Percentiles rank a stretch among this genome's conserved stretches.
Evolutionary conservation across 352 stramenopile species (phyloP).

Genomic region (Globisporangium emineosum): DNA sequence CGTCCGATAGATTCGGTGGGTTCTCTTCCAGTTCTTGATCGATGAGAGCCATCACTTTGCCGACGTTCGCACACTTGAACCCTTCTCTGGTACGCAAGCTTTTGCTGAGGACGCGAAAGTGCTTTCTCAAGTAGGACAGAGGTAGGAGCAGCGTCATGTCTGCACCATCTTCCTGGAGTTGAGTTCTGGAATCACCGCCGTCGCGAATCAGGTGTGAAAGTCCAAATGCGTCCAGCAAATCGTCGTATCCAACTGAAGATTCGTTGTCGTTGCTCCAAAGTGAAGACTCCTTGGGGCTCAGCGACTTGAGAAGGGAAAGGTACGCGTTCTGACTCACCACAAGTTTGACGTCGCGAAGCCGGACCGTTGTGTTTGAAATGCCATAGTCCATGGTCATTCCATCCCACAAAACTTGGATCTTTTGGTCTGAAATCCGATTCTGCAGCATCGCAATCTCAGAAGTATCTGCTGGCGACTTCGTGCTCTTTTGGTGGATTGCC

Average conservation of each 20-base stretch:
- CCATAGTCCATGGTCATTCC: slow-evolving; percentile 7
- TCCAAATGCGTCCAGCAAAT: neutral
- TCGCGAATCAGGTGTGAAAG: neutral
- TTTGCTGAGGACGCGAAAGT: slow-evolving; percentile 6
- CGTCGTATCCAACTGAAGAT: neutral
- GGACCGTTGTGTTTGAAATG: slow-evolving; percentile 3
- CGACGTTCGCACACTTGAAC: slow-evolving; percentile 2
- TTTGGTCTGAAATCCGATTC: neutral
- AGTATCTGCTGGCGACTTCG: neutral
- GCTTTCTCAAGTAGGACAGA: slow-evolving; percentile 5
- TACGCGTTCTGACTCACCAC: slow-evolving; percentile 3
- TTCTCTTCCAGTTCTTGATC: neutral
- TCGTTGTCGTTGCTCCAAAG: neutral
- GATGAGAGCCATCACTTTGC: neutral
- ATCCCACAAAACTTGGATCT: slow-evolving; percentile 7
- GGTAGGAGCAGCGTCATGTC: neutral
- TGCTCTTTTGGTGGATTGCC: neutral
- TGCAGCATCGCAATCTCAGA: neutral
- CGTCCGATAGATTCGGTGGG: neutral
- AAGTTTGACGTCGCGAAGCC: neutral
- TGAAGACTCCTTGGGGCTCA: neutral
- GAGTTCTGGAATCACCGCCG: neutral
- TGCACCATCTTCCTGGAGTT: neutral
- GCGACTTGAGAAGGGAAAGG: slow-evolving; percentile 4
- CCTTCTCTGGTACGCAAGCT: neutral